Conservation (phyloP, 176 grass and related monocot species). For the Zizania latifolia region DNA sequence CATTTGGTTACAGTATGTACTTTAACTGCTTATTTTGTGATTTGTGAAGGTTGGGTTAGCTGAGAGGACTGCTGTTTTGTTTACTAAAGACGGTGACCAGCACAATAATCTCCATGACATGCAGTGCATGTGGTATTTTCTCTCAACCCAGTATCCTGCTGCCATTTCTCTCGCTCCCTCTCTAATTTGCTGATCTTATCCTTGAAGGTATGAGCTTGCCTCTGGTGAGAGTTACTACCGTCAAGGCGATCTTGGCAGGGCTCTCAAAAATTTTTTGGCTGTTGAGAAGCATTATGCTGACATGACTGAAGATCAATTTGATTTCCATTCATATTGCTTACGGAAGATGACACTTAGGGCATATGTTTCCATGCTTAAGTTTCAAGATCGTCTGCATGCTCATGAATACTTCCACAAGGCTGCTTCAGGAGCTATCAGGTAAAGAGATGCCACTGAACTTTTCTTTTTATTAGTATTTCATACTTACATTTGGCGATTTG, state of each 20-base stretch:
- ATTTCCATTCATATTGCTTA: slow-evolving; percentile 98
- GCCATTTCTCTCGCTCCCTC: slow-evolving; percentile 4
- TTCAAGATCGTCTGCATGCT: slow-evolving; percentile 91
- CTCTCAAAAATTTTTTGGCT: slow-evolving; percentile 90
- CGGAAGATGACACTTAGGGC: slow-evolving; percentile 96
- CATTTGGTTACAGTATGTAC: not conserved
- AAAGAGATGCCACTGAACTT: slow-evolving; percentile 11
- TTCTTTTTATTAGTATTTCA: slow-evolving; percentile 20
- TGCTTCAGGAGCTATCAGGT: slow-evolving; percentile 93
- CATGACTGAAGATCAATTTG: slow-evolving; percentile 99
- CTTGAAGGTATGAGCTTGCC: slow-evolving; percentile 94
- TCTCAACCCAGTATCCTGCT: not conserved
- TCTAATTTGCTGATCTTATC: slow-evolving; percentile 18
- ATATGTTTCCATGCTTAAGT: slow-evolving; percentile 96
- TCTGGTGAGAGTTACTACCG: slow-evolving; percentile 93
- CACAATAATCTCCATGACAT: slow-evolving; percentile 99
- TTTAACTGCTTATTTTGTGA: not conserved
- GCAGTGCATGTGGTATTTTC: slow-evolving; percentile 94
- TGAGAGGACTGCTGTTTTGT: slow-evolving; percentile 96
- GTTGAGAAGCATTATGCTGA: slow-evolving; percentile 95
- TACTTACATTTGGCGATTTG: slow-evolving; percentile 15
- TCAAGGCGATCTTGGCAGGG: slow-evolving; percentile 91
- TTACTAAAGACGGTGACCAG: slow-evolving; percentile 98
- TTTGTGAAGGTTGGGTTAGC: slow-evolving; percentile 73
- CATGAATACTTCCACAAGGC: slow-evolving; percentile 99